phyloP scores from a whole-genome alignment of 768 basidiomycete genomes.

The Calocybe cyanea region DNA sequence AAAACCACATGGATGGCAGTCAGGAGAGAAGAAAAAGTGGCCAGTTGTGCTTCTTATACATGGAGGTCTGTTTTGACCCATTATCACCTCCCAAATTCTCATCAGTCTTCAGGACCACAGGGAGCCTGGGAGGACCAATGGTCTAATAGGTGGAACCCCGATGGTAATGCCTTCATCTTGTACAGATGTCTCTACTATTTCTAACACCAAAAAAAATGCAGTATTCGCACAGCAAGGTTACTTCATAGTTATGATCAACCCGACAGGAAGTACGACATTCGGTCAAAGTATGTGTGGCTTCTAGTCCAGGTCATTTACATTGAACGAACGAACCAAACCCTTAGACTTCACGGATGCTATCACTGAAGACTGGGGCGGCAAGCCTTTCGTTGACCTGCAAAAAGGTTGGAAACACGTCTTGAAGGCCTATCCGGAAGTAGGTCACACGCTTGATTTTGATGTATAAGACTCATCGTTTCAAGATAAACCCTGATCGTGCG shows the following conservation, averaged over 20 bases:
- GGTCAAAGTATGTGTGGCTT: slow-evolving; percentile 59
- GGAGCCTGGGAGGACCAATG: slow-evolving; percentile 89
- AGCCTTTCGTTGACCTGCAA: slow-evolving; percentile 74
- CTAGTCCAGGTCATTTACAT: not conserved
- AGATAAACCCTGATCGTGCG: slow-evolving; percentile 69
- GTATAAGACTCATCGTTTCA: not conserved
- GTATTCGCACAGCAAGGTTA: slow-evolving; percentile 89
- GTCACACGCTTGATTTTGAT: slow-evolving; percentile 1
- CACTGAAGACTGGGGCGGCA: slow-evolving; percentile 80
- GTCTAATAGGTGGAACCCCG: slow-evolving; percentile 92
- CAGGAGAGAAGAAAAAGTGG: slow-evolving; percentile 67
- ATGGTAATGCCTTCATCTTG: slow-evolving; percentile 37
- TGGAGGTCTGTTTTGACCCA: slow-evolving; percentile 42
- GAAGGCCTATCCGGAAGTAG: slow-evolving; percentile 65
- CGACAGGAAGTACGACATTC: slow-evolving; percentile 91
- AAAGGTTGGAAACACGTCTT: slow-evolving; percentile 73
- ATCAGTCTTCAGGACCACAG: slow-evolving; percentile 52
- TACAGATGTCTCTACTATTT: not conserved
- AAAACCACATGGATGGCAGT: slow-evolving; percentile 74
- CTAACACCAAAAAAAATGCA: slow-evolving; percentile 22
- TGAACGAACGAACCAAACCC: not conserved
- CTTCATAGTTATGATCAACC: slow-evolving; percentile 84
- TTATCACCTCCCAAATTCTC: slow-evolving; percentile 1
- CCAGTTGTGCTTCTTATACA: slow-evolving; percentile 81
- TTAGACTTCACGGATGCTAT: slow-evolving; percentile 80